These are phyloP conservation scores for Daldinia grandis DNA, from an alignment of 495 filamentous ascomycete genomes.

Conservation along the genomic window DNA sequence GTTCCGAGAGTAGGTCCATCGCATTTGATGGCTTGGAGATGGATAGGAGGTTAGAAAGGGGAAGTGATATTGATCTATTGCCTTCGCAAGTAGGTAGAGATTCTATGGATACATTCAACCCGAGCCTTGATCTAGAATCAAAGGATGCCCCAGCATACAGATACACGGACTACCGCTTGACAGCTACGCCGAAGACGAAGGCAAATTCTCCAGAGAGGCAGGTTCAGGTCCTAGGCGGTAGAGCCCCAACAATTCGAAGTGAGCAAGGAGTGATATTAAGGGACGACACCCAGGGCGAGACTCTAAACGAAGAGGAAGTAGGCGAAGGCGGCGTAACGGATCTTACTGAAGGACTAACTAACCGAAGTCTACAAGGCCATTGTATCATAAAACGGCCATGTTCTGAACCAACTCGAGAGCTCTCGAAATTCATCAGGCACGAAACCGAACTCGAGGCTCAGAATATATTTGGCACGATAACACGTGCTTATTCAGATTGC, in stretches of 20 bases:
- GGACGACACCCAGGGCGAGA: constrained; percentile 37
- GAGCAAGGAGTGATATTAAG: constrained; percentile 46
- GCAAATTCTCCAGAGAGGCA: constrained; percentile 40
- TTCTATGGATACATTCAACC: constrained; percentile 46
- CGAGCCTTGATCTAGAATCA: constrained; percentile 41
- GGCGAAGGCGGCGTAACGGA: neutral
- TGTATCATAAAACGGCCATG: constrained; percentile 10
- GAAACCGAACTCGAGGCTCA: neutral
- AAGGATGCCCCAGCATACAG: constrained; percentile 37
- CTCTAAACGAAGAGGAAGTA: constrained; percentile 12
- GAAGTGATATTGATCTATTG: constrained; percentile 44
- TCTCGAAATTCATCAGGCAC: neutral
- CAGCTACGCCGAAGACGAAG: constrained; percentile 37
- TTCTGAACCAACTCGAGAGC: constrained; percentile 22
- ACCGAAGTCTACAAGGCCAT: neutral
- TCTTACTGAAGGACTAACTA: neutral
- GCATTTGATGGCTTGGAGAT: constrained; percentile 17
- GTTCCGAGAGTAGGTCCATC: constrained; percentile 22
- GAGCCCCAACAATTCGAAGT: constrained; percentile 41
- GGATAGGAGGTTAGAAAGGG: constrained; percentile 20
- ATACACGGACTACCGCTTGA: constrained; percentile 38
- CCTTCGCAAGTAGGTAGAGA: constrained; percentile 45
- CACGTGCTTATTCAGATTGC: constrained; percentile 5
- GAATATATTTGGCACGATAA: constrained; percentile 13
- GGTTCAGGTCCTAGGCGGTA: constrained; percentile 41